Evolutionary conservation across 805 yeast genomes (phyloP).

Genomic region (Yamadazyma ubonensis): DNA sequence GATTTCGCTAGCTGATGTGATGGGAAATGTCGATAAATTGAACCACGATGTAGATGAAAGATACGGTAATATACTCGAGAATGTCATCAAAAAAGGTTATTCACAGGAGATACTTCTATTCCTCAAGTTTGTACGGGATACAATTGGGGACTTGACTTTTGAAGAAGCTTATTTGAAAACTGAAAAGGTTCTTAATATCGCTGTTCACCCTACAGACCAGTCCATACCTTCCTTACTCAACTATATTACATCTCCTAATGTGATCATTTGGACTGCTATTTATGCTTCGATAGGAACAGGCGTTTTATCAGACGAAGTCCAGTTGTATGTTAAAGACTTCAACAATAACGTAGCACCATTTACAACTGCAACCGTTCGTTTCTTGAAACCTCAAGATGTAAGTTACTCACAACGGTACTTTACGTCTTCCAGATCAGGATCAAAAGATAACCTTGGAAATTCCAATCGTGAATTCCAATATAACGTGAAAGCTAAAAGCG

Average conservation of each 20-base stretch:
- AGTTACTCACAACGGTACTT: constrained; percentile 47
- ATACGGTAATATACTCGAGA: constrained; percentile 69
- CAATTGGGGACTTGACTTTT: constrained; percentile 82
- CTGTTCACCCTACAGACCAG: constrained; percentile 75
- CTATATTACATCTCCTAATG: constrained; percentile 91
- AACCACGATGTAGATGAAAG: constrained; percentile 57
- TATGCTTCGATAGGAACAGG: constrained; percentile 81
- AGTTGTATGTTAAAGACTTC: constrained; percentile 58
- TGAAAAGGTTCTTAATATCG: constrained; percentile 76
- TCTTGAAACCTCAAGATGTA: constrained; percentile 44
- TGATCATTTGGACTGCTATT: constrained; percentile 85
- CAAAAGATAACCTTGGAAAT: constrained; percentile 15
- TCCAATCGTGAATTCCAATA: constrained; percentile 17
- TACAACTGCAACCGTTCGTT: constrained; percentile 39
- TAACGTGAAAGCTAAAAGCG: constrained; percentile 42
- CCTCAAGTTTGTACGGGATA: constrained; percentile 70
- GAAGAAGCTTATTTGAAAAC: constrained; percentile 87
- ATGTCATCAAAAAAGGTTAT: constrained; percentile 75
- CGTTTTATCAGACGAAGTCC: constrained; percentile 55
- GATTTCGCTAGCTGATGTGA: constrained; percentile 37
- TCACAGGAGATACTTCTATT: constrained; percentile 83
- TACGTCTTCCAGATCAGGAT: constrained; percentile 15
- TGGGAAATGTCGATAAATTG: constrained; percentile 44
- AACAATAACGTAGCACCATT: constrained; percentile 58
- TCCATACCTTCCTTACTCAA: constrained; percentile 74